phyloP scores from a whole-genome alignment of 1,284 basidiomycete species.

The Malassezia cuniculi region DNA sequence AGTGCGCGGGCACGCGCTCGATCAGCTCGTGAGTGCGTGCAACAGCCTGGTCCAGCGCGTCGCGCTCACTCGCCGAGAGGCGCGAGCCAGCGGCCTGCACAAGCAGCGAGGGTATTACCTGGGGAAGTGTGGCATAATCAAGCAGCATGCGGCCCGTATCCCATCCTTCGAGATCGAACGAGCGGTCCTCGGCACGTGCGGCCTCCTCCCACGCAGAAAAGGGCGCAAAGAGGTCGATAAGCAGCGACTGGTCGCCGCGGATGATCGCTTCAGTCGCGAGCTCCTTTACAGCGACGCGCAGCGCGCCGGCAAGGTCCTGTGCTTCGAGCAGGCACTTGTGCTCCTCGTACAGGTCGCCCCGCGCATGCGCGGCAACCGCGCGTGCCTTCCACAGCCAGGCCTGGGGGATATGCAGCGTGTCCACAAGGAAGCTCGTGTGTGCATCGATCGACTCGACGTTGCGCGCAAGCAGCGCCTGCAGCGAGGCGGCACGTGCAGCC shows the following conservation, averaged over 20 bases:
- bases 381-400: slow-evolving; percentile 79
- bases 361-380: slow-evolving; percentile 54
- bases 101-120: slow-evolving; percentile 54
- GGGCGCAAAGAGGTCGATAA: slow-evolving; percentile 61
- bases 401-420: slow-evolving; percentile 64
- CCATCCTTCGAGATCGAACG: slow-evolving; percentile 35
- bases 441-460: slow-evolving; percentile 56
- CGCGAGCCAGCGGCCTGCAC: slow-evolving; percentile 43
- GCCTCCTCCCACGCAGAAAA: slow-evolving; percentile 52
- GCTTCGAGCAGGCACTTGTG: slow-evolving; percentile 67
- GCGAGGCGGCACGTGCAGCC: slow-evolving; percentile 56
- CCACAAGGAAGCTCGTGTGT: slow-evolving; percentile 62
- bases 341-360: slow-evolving; percentile 59
- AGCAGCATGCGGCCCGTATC: slow-evolving; percentile 31
- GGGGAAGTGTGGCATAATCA: slow-evolving; percentile 47
- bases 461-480: slow-evolving; percentile 67
- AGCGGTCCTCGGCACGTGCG: slow-evolving; percentile 50
- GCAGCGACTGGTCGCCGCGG: slow-evolving; percentile 60
- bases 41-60: slow-evolving; percentile 59
- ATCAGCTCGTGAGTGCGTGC: slow-evolving; percentile 30
- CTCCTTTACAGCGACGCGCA: slow-evolving; percentile 64
- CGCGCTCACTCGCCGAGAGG: slow-evolving; percentile 35
- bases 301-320: slow-evolving; percentile 59
- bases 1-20: slow-evolving; percentile 52
- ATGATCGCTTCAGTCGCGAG: slow-evolving; percentile 84